These are phyloP conservation scores for Teratosphaeria gauchensis DNA, from an alignment of 2,329 filamentous ascomycete species.

Conservation along the genomic window DNA sequence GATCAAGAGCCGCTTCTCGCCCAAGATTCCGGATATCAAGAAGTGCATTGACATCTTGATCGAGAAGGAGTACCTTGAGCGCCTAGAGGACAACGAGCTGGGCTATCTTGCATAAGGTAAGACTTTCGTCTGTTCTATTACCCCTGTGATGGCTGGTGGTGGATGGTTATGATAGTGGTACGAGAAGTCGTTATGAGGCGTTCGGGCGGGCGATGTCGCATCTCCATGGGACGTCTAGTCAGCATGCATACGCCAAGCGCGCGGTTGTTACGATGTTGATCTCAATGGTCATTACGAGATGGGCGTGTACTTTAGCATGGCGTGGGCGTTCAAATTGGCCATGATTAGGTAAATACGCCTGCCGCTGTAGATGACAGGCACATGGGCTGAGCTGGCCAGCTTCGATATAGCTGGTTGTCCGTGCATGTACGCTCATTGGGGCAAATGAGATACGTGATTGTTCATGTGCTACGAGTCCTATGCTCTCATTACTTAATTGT, in stretches of 20 bases:
- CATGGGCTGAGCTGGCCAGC: neutral
- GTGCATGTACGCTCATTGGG: neutral
- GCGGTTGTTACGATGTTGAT: neutral
- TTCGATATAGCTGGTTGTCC: neutral
- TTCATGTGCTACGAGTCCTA: neutral
- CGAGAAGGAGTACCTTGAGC: constrained; percentile 97
- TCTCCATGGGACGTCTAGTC: neutral
- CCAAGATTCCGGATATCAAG: constrained; percentile 93
- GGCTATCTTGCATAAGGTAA: constrained; percentile 71
- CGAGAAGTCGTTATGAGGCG: neutral
- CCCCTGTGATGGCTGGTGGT: neutral
- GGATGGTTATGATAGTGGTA: neutral
- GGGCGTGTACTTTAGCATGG: constrained; percentile 4
- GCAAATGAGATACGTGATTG: neutral
- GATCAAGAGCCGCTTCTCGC: constrained; percentile 85
- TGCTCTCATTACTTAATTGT: neutral
- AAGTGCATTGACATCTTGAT: constrained; percentile 98
- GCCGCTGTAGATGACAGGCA: neutral
- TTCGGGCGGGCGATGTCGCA: neutral
- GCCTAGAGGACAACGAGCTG: constrained; percentile 85
- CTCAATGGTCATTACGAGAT: neutral
- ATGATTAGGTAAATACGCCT: neutral
- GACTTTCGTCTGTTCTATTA: neutral
- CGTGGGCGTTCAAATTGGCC: constrained; percentile 16
- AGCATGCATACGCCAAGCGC: neutral